Conservation (phyloP, 1,139 yeast genomes). For the Taphrina deformans region DNA sequence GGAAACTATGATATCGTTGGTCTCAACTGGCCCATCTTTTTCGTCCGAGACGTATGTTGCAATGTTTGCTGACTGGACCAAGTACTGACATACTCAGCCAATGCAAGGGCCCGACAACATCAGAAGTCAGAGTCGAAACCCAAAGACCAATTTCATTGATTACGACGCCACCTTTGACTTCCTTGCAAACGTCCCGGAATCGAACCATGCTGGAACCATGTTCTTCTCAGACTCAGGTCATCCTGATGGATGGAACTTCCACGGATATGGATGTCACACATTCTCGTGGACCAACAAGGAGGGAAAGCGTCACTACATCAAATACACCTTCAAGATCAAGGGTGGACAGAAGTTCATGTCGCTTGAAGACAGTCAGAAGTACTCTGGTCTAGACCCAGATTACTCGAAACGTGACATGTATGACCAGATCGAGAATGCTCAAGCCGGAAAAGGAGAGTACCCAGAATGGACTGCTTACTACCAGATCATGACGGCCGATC, state of each 20-base stretch:
- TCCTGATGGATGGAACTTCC: slow-evolving; percentile 61
- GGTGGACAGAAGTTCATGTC: slow-evolving; percentile 60
- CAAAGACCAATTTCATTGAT: slow-evolving; percentile 49
- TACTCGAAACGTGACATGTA: slow-evolving; percentile 62
- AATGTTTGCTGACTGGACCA: slow-evolving; percentile 42
- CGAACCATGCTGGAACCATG: slow-evolving; percentile 63
- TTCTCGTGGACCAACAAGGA: slow-evolving; percentile 66
- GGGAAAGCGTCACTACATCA: slow-evolving; percentile 67
- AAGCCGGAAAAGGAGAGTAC: slow-evolving; percentile 49
- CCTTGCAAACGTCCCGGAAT: slow-evolving; percentile 60
- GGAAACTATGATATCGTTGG: slow-evolving; percentile 58
- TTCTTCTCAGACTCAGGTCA: slow-evolving; percentile 70
- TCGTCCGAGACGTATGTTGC: slow-evolving; percentile 58
- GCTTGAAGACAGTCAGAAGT: slow-evolving; percentile 58
- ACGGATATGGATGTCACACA: slow-evolving; percentile 72
- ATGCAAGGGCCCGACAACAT: slow-evolving; percentile 64
- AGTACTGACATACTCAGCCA: slow-evolving; percentile 48
- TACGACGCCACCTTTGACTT: slow-evolving; percentile 68
- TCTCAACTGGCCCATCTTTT: slow-evolving; percentile 60
- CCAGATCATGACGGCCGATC: slow-evolving; percentile 67
- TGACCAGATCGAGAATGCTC: slow-evolving; percentile 55
- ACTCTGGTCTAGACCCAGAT: slow-evolving; percentile 66
- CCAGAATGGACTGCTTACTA: slow-evolving; percentile 68
- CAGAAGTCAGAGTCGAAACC: slow-evolving; percentile 65
- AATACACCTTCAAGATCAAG: slow-evolving; percentile 61